phyloP scores from a whole-genome alignment of 2,329 filamentous ascomycete genomes.

The Penicillium sp. region DNA sequence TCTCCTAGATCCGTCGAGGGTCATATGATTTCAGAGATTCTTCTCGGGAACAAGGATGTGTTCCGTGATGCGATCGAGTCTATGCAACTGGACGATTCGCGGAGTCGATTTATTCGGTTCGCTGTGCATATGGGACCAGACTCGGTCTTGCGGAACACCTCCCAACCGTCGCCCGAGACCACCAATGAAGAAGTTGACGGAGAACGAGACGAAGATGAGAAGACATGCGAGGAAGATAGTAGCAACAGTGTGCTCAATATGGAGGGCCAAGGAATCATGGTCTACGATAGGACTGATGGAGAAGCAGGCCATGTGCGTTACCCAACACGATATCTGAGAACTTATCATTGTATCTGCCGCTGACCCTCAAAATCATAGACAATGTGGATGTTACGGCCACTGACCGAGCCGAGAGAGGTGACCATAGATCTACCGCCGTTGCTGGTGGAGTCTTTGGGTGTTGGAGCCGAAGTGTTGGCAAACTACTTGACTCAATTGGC shows the following conservation, averaged over 20 bases:
- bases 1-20: slow-evolving; percentile 71
- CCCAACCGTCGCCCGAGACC: slow-evolving; percentile 29
- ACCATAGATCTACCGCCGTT: slow-evolving; percentile 90
- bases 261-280: slow-evolving; percentile 97
- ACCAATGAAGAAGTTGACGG: slow-evolving; percentile 12
- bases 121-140: slow-evolving; percentile 68
- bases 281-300: slow-evolving; percentile 85
- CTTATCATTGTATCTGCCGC: slow-evolving; percentile 25
- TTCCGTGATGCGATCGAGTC: slow-evolving; percentile 83
- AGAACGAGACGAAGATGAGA: slow-evolving; percentile 32
- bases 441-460: slow-evolving; percentile 89
- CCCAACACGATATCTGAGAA: not conserved
- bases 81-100: slow-evolving; percentile 90
- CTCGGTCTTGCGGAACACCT: slow-evolving; percentile 62
- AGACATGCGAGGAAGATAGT: slow-evolving; percentile 42
- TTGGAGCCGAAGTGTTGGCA: slow-evolving; percentile 90
- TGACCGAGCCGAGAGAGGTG: slow-evolving; percentile 83
- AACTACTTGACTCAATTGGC: slow-evolving; percentile 89
- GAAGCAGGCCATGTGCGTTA: slow-evolving; percentile 80
- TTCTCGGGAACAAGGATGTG: slow-evolving; percentile 75
- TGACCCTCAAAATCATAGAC: slow-evolving; percentile 57
- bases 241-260: slow-evolving; percentile 67
- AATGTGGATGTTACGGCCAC: slow-evolving; percentile 99
- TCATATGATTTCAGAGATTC: slow-evolving; percentile 74
- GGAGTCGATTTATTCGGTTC: slow-evolving; percentile 87